A percentile compares a stretch with the other conserved stretches of the same genome.
These are phyloP conservation scores for Cerioporus squamosus DNA, from an alignment of 1,284 basidiomycete species.

Conservation along the genomic window DNA sequence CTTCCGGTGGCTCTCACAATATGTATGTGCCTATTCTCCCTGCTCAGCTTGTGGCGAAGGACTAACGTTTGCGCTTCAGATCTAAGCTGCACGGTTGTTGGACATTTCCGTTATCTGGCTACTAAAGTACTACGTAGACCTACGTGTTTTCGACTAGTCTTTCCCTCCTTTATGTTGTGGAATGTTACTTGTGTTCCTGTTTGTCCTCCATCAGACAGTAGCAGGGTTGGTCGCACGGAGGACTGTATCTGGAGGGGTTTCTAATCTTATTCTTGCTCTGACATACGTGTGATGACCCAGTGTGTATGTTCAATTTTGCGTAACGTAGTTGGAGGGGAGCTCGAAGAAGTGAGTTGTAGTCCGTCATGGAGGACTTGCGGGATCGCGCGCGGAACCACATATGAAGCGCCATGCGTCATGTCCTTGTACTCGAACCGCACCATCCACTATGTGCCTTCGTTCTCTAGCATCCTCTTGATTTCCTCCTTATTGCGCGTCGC, in stretches of 20 bases:
- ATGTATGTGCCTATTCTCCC: conserved; percentile 54
- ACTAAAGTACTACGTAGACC: conserved; percentile 23
- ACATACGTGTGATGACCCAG: no score
- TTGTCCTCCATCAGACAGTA: background rate
- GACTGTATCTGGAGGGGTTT: no score
- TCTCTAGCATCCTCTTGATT: conserved; percentile 54
- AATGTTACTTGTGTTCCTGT: conserved; percentile 20
- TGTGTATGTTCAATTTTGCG: no score
- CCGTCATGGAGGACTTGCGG: no score
- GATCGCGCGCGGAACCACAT: no score
- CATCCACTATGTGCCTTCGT: conserved; percentile 42
- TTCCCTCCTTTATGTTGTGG: conserved; percentile 27
- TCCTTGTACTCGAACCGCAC: conserved; percentile 22
- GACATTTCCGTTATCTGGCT: conserved; percentile 6
- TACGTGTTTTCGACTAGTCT: conserved; percentile 23
- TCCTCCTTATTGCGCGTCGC: conserved; percentile 66
- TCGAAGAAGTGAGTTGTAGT: no score
- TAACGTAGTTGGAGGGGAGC: no score
- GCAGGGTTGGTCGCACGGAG: no score
- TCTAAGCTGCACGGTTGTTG: conserved; percentile 27
- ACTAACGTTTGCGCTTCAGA: conserved; percentile 26
- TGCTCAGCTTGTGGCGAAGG: background rate
- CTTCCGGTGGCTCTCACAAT: conserved; percentile 99
- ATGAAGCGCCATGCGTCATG: conserved; percentile 12
- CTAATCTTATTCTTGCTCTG: no score